Evolutionary conservation across 192 early-diverging fungal genomes (phyloP).

Genomic region (Backusella australiensis): DNA sequence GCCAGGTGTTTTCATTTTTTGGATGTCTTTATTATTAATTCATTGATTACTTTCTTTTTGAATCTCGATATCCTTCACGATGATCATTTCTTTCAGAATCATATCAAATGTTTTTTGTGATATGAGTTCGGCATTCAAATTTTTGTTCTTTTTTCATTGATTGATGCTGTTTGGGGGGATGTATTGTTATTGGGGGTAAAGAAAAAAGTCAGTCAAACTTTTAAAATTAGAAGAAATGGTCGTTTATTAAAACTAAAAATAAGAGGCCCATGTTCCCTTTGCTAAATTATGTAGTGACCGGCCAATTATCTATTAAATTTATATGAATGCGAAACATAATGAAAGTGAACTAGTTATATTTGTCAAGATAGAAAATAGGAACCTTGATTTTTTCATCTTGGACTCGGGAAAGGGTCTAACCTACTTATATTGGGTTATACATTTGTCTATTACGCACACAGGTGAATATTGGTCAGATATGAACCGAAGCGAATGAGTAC

Average conservation of each 20-base stretch:
- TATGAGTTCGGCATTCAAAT: not conserved
- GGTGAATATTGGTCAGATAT: not conserved
- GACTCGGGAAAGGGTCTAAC: not conserved
- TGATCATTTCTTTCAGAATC: not conserved
- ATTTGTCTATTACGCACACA: not conserved
- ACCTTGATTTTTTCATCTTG: not conserved
- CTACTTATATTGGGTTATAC: not conserved
- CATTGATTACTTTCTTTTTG: not conserved
- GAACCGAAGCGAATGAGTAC: not conserved
- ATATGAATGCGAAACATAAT: not conserved
- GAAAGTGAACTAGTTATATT: not conserved
- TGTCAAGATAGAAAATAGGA: not conserved
- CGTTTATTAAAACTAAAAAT: not conserved
- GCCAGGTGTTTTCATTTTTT: not conserved
- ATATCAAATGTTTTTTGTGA: not conserved
- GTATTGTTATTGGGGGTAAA: not conserved
- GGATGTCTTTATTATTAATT: not conserved
- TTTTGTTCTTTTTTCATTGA: not conserved
- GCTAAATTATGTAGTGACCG: not conserved
- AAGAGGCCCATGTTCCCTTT: not conserved
- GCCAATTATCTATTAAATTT: not conserved
- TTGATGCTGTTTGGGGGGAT: not conserved
- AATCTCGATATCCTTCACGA: not conserved
- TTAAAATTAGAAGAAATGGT: not conserved
- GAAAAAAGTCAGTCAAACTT: not conserved